Percentiles rank a stretch among this genome's conserved stretches.
Conservation (phyloP, 2,329 filamentous ascomycete genomes). For the Stemphylium vesicarium region DNA sequence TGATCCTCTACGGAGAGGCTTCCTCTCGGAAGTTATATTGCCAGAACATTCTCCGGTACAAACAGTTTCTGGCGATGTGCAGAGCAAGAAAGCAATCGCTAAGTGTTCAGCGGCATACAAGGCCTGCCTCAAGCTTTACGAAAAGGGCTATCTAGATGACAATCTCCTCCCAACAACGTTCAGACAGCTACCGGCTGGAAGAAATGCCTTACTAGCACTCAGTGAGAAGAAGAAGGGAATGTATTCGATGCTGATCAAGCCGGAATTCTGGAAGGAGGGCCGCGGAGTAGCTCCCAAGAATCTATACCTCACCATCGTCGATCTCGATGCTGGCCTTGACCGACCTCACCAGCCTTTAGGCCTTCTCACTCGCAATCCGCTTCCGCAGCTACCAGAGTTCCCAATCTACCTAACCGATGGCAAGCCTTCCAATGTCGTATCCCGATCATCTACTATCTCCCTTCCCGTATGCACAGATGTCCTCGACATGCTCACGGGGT, state of each 20-base stretch:
- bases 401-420: conserved; percentile 74
- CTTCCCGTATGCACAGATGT: conserved; percentile 55
- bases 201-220: conserved; percentile 86
- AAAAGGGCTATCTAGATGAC: conserved; percentile 71
- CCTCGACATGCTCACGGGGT: conserved; percentile 67
- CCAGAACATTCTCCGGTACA: conserved; percentile 76
- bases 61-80: conserved; percentile 67
- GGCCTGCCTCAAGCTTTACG: conserved; percentile 73
- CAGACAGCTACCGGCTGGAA: conserved; percentile 77
- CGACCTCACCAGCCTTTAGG: conserved; percentile 68
- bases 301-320: conserved; percentile 69
- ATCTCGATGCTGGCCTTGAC: conserved; percentile 65
- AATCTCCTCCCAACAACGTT: conserved; percentile 75
- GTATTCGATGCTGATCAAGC: conserved; percentile 82
- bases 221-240: conserved; percentile 74
- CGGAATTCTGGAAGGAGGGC: conserved; percentile 69
- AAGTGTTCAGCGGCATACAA: conserved; percentile 91
- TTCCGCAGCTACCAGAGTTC: conserved; percentile 72
- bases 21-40: conserved; percentile 76
- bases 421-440: conserved; percentile 64
- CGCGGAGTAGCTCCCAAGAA: conserved; percentile 54
- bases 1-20: conserved; percentile 21
- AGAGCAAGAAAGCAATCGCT: conserved; percentile 74
- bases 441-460: conserved; percentile 52
- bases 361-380: conserved; percentile 69